Conservation (phyloP, 805 yeast genomes). For the Metschnikowia matae region DNA sequence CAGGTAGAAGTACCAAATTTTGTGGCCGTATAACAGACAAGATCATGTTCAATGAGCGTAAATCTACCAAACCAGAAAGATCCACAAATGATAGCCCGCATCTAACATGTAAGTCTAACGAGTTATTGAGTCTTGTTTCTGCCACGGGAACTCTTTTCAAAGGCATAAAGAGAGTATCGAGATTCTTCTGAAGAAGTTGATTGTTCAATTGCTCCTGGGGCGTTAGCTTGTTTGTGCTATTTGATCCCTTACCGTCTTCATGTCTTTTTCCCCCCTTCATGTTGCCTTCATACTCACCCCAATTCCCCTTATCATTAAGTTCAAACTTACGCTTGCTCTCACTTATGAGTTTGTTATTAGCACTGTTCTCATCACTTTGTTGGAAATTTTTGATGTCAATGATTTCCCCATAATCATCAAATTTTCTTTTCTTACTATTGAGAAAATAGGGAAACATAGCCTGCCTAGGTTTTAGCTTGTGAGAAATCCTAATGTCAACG, state of each 20-base stretch:
- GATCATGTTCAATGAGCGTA: slow-evolving; percentile 74
- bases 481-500: slow-evolving; percentile 49
- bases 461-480: slow-evolving; percentile 46
- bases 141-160: slow-evolving; percentile 35
- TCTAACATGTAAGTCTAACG: slow-evolving; percentile 42
- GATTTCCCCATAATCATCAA: slow-evolving; percentile 85
- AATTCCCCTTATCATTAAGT: slow-evolving; percentile 25
- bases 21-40: slow-evolving; percentile 76
- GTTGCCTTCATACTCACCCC: slow-evolving; percentile 22
- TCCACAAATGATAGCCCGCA: slow-evolving; percentile 79
- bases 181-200: slow-evolving; percentile 35
- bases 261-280: slow-evolving; percentile 11
- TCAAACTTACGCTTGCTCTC: slow-evolving; percentile 39
- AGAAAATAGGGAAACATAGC: slow-evolving; percentile 74
- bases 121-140: slow-evolving; percentile 9
- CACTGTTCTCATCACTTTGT: slow-evolving; percentile 46
- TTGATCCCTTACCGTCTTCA: slow-evolving; percentile 18
- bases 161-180: slow-evolving; percentile 53
- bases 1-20: slow-evolving; percentile 57
- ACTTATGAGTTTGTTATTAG: slow-evolving; percentile 31
- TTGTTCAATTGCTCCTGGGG: slow-evolving; percentile 43
- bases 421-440: slow-evolving; percentile 44
- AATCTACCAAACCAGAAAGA: slow-evolving; percentile 77
- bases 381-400: slow-evolving; percentile 64
- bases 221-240: slow-evolving; percentile 28